A percentile compares a stretch with the other conserved stretches of the same genome.
Conservation (phyloP, 1,284 basidiomycete species). For the Rhodotorula sp. region DNA sequence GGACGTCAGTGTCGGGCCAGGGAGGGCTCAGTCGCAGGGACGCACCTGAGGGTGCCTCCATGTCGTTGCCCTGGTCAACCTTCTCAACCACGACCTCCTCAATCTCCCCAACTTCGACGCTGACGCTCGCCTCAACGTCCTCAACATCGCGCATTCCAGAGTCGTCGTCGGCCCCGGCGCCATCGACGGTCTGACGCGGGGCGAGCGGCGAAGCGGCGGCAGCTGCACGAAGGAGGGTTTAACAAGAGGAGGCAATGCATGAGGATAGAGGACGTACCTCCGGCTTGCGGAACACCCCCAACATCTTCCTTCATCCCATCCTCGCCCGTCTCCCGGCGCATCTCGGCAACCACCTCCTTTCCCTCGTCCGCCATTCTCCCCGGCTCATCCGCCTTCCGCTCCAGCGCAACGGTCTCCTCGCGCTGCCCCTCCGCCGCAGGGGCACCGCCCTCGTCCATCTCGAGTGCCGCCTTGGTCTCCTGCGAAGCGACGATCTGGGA, state of each 20-base stretch:
- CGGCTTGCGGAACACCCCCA: too few relatives aligned
- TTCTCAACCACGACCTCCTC: not conserved
- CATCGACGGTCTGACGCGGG: too few relatives aligned
- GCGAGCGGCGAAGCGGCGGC: too few relatives aligned
- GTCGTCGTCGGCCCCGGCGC: not conserved
- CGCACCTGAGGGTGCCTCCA: not conserved
- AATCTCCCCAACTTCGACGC: not conserved
- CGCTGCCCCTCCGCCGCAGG: not conserved
- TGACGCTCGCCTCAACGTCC: not conserved
- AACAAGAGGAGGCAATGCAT: not conserved
- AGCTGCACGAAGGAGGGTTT: not conserved
- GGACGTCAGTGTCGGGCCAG: not conserved
- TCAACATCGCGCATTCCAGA: not conserved
- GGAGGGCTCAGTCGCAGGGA: too few relatives aligned
- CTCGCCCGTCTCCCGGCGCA: not conserved
- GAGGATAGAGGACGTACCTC: not conserved
- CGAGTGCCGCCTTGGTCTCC: not conserved
- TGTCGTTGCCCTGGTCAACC: not conserved
- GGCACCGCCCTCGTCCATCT: not conserved
- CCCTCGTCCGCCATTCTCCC: not conserved
- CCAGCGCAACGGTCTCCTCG: too few relatives aligned
- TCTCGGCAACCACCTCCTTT: too few relatives aligned
- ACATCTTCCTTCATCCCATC: not conserved
- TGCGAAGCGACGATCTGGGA: not conserved
- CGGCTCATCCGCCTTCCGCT: not conserved